Percentiles rank a stretch among this genome's conserved stretches.
Conservation (phyloP, 2,329 filamentous ascomycete genomes). For the Fusarium sp. region DNA sequence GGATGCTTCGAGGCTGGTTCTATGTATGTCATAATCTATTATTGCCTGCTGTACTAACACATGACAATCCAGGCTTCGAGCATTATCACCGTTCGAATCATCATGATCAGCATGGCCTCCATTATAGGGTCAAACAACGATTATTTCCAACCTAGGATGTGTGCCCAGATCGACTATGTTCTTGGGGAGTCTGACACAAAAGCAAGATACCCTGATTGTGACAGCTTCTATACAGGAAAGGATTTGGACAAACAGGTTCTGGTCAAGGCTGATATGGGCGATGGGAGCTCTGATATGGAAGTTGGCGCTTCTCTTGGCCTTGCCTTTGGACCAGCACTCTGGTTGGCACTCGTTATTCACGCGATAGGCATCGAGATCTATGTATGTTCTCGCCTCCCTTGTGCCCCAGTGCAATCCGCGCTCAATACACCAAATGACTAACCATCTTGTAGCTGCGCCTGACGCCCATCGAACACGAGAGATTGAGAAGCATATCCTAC, state of each 20-base stretch:
- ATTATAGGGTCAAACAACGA: neutral
- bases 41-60: neutral
- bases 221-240: neutral
- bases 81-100: neutral
- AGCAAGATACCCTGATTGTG: neutral
- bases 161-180: neutral
- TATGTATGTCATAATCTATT: neutral
- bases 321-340: neutral
- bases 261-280: neutral
- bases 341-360: neutral
- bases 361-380: neutral
- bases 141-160: neutral
- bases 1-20: neutral
- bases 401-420: neutral
- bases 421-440: neutral
- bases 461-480: neutral
- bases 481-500: neutral
- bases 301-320: neutral
- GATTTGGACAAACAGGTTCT: neutral
- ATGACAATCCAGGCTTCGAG: neutral
- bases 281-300: neutral
- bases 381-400: neutral
- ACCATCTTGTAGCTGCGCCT: neutral
- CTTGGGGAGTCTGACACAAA: neutral
- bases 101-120: neutral